Evolutionary conservation across 768 basidiomycete genomes (phyloP).

Genomic region (Lactifluus echinatus): DNA sequence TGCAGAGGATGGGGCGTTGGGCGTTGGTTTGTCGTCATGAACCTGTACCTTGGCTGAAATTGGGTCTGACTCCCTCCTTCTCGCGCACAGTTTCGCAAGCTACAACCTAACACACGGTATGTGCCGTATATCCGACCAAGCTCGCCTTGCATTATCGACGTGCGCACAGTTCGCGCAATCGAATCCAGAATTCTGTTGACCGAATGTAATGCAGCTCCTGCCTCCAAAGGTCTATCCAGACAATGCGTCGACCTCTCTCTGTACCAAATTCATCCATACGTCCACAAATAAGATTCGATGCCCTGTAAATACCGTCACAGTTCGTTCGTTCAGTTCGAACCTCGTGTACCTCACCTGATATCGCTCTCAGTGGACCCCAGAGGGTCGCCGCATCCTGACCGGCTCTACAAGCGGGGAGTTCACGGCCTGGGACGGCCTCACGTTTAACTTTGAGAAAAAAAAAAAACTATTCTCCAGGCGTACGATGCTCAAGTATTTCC

Average conservation of each 20-base stretch:
- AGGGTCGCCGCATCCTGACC: constrained; percentile 86
- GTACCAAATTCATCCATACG: too few relatives aligned
- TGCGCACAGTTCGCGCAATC: too few relatives aligned
- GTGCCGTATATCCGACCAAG: too few relatives aligned
- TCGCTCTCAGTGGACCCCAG: constrained; percentile 82
- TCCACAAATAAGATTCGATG: too few relatives aligned
- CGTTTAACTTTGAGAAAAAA: constrained; percentile 99
- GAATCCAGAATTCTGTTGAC: constrained; percentile 10
- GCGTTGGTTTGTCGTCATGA: too few relatives aligned
- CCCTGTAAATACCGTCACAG: too few relatives aligned
- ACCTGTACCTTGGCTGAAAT: neutral
- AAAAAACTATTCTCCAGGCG: constrained; percentile 97
- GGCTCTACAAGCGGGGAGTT: constrained; percentile 99
- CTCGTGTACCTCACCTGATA: neutral
- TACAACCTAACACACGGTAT: constrained; percentile 72
- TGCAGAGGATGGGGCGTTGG: too few relatives aligned
- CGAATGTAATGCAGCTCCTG: constrained; percentile 54
- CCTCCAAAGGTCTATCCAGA: constrained; percentile 88
- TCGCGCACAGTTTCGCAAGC: constrained; percentile 50
- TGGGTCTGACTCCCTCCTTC: neutral
- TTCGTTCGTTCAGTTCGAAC: neutral
- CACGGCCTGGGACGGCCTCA: constrained; percentile 97
- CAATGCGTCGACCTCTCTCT: too few relatives aligned
- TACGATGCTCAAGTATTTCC: constrained; percentile 99
- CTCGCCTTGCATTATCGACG: too few relatives aligned